Percentiles rank a stretch among this genome's conserved stretches.
Evolutionary conservation across 495 filamentous ascomycete species (phyloP).

Genomic region (Aspergillus bertholletiae): DNA sequence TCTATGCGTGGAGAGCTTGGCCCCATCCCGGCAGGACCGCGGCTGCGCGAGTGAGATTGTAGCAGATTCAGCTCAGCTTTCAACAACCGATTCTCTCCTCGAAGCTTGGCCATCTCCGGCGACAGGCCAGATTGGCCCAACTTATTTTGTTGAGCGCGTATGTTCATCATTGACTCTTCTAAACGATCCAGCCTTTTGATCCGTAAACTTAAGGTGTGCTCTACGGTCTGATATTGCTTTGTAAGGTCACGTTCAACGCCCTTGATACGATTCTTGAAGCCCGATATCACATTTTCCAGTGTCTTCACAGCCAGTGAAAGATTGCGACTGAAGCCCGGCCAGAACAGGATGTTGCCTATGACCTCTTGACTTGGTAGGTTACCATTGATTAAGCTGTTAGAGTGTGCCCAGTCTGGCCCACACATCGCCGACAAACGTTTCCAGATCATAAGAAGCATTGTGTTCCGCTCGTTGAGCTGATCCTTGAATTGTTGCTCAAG

Average conservation of each 20-base stretch:
- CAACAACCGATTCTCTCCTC: slow-evolving; percentile 75
- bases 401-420: slow-evolving; percentile 86
- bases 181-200: slow-evolving; percentile 85
- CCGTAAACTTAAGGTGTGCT: slow-evolving; percentile 72
- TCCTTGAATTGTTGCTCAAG: slow-evolving; percentile 80
- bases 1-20: slow-evolving; percentile 26
- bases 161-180: slow-evolving; percentile 63
- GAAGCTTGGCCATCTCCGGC: slow-evolving; percentile 65
- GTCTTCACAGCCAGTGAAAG: slow-evolving; percentile 82
- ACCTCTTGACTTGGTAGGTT: slow-evolving; percentile 79
- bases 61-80: slow-evolving; percentile 80
- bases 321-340: slow-evolving; percentile 85
- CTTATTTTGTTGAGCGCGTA: slow-evolving; percentile 34
- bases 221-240: slow-evolving; percentile 85
- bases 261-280: slow-evolving; percentile 76
- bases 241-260: slow-evolving; percentile 82
- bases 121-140: slow-evolving; percentile 44
- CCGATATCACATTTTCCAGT: slow-evolving; percentile 75
- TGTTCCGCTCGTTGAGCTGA: slow-evolving; percentile 85
- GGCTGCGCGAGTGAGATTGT: slow-evolving; percentile 46
- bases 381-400: slow-evolving; percentile 84
- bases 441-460: slow-evolving; percentile 81
- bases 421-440: slow-evolving; percentile 81
- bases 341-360: slow-evolving; percentile 65
- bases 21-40: slow-evolving; percentile 24